phyloP scores from a whole-genome alignment of 1,284 basidiomycete species.

The Austroboletus novae-zelandiae region DNA sequence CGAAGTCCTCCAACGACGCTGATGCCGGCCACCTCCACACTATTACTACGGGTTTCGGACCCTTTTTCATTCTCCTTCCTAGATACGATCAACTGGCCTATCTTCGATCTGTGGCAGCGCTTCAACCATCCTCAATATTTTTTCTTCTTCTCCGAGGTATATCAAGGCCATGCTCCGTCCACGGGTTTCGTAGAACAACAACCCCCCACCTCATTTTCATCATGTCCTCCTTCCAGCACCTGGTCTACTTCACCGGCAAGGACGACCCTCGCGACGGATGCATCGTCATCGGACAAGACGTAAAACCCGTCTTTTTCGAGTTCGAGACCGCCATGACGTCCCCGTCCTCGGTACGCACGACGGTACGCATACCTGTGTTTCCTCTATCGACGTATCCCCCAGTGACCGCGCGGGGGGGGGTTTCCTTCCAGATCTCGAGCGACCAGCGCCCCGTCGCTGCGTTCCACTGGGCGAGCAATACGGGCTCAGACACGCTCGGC shows the following conservation, averaged over 20 bases:
- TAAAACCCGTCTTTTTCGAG: constrained; percentile 56
- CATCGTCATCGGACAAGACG: constrained; percentile 65
- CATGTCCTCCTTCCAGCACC: constrained; percentile 40
- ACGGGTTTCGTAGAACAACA: constrained; percentile 6
- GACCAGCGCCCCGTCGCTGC: constrained; percentile 54
- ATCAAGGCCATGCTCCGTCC: constrained; percentile 24
- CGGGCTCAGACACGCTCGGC: constrained; percentile 54
- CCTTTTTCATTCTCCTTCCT: constrained; percentile 13
- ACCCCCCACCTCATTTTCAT: neutral
- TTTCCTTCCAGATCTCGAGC: constrained; percentile 38
- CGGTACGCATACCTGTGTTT: constrained; percentile 37
- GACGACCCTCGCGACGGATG: constrained; percentile 63
- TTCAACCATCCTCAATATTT: constrained; percentile 3
- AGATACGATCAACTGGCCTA: constrained; percentile 40
- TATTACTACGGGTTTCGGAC: constrained; percentile 11
- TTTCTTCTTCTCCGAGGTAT: constrained; percentile 18
- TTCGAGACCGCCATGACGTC: constrained; percentile 51
- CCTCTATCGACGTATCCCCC: neutral
- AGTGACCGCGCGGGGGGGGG: too few relatives aligned
- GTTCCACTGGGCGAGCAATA: constrained; percentile 52
- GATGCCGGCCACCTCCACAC: neutral
- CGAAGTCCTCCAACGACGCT: constrained; percentile 10
- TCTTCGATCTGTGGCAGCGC: constrained; percentile 38
- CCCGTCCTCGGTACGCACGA: constrained; percentile 43
- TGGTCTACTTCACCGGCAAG: constrained; percentile 66